Percentiles rank a stretch among this genome's conserved stretches.
Conservation (phyloP, 805 yeast species). For the Saccharomycodes ludwigii region DNA sequence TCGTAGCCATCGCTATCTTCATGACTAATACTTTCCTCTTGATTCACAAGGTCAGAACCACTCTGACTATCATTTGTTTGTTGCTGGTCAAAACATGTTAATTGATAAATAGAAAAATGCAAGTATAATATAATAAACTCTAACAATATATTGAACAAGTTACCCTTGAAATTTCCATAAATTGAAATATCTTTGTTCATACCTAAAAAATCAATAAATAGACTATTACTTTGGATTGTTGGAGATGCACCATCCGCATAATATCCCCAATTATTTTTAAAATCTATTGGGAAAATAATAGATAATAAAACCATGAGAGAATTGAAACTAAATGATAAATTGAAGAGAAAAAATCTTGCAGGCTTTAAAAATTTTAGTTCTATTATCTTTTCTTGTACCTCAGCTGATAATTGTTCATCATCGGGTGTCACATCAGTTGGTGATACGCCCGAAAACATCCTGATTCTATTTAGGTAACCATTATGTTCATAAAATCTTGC, state of each 20-base stretch:
- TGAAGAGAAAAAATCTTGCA: no score
- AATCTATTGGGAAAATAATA: constrained; percentile 23
- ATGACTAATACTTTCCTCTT: constrained; percentile 8
- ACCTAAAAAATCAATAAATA: constrained; percentile 21
- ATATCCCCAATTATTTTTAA: constrained; percentile 16
- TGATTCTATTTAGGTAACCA: neutral
- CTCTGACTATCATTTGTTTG: constrained; percentile 11
- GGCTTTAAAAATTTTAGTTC: no score
- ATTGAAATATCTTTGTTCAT: constrained; percentile 20
- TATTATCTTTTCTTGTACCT: neutral
- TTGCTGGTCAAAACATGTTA: constrained; percentile 19
- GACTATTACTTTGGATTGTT: no score
- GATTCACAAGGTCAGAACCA: constrained; percentile 6
- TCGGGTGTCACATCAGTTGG: neutral
- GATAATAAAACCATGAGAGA: no score
- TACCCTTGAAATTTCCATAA: constrained; percentile 22
- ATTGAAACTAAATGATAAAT: no score
- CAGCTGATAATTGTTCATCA: neutral
- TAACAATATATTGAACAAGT: constrained; percentile 17
- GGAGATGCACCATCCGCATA: no score
- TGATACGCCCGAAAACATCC: neutral
- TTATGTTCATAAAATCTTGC: no score
- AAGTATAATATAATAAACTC: constrained; percentile 19
- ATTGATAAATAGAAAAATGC: constrained; percentile 14
- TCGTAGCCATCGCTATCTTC: constrained; percentile 32